Evolutionary conservation across 805 yeast species (phyloP).

Genomic region (Candida namnaoensis): DNA sequence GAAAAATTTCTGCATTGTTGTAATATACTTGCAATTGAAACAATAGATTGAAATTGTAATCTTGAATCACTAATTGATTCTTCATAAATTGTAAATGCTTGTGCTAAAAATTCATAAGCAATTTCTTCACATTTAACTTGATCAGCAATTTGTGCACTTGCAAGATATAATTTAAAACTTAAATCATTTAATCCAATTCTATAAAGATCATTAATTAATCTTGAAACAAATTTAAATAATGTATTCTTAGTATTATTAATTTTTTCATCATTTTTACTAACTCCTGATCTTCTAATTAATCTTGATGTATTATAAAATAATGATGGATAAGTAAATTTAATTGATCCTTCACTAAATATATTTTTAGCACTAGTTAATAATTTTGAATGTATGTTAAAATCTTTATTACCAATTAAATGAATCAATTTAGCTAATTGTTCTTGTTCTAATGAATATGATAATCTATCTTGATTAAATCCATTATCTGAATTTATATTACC

Average conservation of each 20-base stretch:
- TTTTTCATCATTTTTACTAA: constrained; percentile 11
- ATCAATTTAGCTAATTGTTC: constrained; percentile 63
- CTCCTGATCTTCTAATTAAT: constrained; percentile 41
- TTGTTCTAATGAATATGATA: constrained; percentile 36
- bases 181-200: constrained; percentile 26
- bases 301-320: constrained; percentile 54
- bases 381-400: constrained; percentile 34
- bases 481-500: constrained; percentile 4
- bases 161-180: constrained; percentile 39
- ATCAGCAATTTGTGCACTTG: constrained; percentile 73
- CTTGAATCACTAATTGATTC: constrained; percentile 45
- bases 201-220: constrained; percentile 60
- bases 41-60: constrained; percentile 43
- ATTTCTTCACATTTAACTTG: constrained; percentile 64
- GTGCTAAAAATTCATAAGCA: constrained; percentile 81
- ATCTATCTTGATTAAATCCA: constrained; percentile 15
- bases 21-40: constrained; percentile 39
- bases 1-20: constrained; percentile 44
- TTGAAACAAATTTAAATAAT: constrained; percentile 68
- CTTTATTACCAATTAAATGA: constrained; percentile 48
- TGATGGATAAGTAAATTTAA: constrained; percentile 68
- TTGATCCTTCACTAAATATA: constrained; percentile 48
- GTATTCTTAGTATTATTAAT: constrained; percentile 11
- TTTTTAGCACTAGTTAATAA: constrained; percentile 36
- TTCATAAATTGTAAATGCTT: constrained; percentile 81